Conservation (phyloP, 176 grass and related monocot genomes). For the Bothriochloa decipiens region DNA sequence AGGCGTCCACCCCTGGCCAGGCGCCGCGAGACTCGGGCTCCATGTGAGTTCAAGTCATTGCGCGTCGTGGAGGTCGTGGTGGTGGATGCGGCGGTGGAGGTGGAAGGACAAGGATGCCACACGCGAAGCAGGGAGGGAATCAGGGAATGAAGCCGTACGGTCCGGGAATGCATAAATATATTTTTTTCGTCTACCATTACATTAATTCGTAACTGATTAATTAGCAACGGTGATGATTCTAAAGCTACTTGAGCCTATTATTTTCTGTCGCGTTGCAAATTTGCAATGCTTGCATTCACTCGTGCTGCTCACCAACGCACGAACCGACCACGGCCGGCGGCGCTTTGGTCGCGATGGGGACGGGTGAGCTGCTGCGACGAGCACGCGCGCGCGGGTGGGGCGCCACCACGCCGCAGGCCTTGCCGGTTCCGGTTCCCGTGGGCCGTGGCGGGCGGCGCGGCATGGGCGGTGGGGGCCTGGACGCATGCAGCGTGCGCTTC, state of each 20-base stretch:
- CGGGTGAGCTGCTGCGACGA: background rate
- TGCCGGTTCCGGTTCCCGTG: background rate
- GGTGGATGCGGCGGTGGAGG: slow-evolving; percentile 7
- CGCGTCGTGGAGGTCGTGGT: background rate
- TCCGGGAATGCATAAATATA: slow-evolving; percentile 27
- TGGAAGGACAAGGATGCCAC: slow-evolving; percentile 14
- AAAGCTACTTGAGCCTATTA: background rate
- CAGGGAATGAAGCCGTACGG: slow-evolving; percentile 45
- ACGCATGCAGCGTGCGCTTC: slow-evolving; percentile 34
- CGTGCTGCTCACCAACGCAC: background rate
- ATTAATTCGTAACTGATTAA: background rate
- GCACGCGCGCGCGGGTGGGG: background rate
- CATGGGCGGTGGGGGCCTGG: background rate
- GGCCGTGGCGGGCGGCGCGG: background rate
- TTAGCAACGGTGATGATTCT: background rate
- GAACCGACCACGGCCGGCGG: background rate
- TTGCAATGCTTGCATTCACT: background rate
- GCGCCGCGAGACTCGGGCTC: too few relatives aligned
- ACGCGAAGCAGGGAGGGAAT: background rate
- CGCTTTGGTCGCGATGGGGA: background rate
- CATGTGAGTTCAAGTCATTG: background rate
- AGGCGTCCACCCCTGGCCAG: slow-evolving; percentile 3
- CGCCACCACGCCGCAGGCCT: background rate
- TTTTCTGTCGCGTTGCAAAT: background rate
- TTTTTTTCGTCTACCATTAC: background rate